Conservation (phyloP, 305 asterid genomes). For the Striga hermonthica region DNA sequence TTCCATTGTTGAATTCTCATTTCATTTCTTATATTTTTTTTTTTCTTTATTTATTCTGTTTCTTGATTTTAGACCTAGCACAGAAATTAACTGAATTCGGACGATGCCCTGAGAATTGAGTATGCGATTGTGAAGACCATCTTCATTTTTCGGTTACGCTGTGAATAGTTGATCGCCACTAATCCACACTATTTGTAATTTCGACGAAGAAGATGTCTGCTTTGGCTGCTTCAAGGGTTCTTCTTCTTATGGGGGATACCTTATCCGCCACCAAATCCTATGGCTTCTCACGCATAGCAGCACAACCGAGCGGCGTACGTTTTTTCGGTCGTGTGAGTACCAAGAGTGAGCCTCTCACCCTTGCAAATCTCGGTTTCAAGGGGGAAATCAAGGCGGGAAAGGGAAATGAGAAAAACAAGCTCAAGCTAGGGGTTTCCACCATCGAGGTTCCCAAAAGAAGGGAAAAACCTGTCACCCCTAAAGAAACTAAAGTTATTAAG, state of each 20-base stretch:
- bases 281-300: slow-evolving; percentile 43
- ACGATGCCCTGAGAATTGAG: slow-evolving; percentile 18
- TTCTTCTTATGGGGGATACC: slow-evolving; percentile 56
- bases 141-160: slow-evolving; percentile 5
- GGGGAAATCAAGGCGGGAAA: slow-evolving; percentile 31
- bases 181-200: slow-evolving; percentile 8
- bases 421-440: slow-evolving; percentile 48
- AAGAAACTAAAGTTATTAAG: slow-evolving; percentile 31
- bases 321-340: slow-evolving; percentile 36
- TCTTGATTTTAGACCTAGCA: slow-evolving; percentile 28
- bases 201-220: slow-evolving; percentile 41
- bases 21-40: no score
- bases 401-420: slow-evolving; percentile 52
- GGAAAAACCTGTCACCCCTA: slow-evolving; percentile 42
- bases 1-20: neutral
- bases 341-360: slow-evolving; percentile 58
- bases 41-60: neutral
- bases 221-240: slow-evolving; percentile 55
- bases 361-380: slow-evolving; percentile 67
- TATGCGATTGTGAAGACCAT: slow-evolving; percentile 7
- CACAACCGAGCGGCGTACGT: slow-evolving; percentile 41
- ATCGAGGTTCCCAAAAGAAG: slow-evolving; percentile 54
- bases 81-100: slow-evolving; percentile 8
- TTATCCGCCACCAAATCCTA: slow-evolving; percentile 40
- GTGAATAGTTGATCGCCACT: slow-evolving; percentile 26